Conservation (phyloP, 1,284 basidiomycete genomes). For the Cutaneotrichosporon arboriforme region DNA sequence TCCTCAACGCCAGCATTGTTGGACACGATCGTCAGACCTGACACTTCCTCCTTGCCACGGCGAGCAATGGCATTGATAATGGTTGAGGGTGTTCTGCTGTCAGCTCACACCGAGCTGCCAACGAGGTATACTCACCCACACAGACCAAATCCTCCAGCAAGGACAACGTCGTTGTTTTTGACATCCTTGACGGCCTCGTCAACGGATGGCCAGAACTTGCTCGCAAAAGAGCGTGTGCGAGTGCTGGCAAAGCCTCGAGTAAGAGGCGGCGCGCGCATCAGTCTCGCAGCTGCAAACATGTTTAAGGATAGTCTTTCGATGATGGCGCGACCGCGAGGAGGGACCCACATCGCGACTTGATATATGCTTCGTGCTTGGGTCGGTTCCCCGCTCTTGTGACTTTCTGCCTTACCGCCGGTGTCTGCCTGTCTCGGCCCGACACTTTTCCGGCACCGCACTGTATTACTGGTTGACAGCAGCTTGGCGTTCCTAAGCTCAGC, state of each 20-base stretch:
- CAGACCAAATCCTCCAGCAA: constrained; percentile 21
- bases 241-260: constrained; percentile 8
- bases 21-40: constrained; percentile 10
- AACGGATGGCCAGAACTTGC: constrained; percentile 10
- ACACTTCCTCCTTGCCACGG: constrained; percentile 9
- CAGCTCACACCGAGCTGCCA: background rate
- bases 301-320: too few relatives aligned
- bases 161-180: constrained; percentile 46
- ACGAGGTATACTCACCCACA: constrained; percentile 9
- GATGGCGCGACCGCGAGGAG: too few relatives aligned
- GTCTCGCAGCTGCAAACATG: background rate
- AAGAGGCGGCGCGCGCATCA: constrained; percentile 1
- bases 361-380: too few relatives aligned
- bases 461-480: too few relatives aligned
- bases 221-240: background rate
- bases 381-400: too few relatives aligned
- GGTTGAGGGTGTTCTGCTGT: constrained; percentile 12
- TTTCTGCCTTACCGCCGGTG: background rate
- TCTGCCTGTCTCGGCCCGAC: background rate
- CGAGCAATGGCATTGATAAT: constrained; percentile 15
- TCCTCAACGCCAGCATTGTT: constrained; percentile 22
- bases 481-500: background rate
- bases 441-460: too few relatives aligned
- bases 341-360: too few relatives aligned
- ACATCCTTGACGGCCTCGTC: constrained; percentile 13